Conservation (phyloP, 306 rosid genomes). For the Dalbergia cochinchinensis region DNA sequence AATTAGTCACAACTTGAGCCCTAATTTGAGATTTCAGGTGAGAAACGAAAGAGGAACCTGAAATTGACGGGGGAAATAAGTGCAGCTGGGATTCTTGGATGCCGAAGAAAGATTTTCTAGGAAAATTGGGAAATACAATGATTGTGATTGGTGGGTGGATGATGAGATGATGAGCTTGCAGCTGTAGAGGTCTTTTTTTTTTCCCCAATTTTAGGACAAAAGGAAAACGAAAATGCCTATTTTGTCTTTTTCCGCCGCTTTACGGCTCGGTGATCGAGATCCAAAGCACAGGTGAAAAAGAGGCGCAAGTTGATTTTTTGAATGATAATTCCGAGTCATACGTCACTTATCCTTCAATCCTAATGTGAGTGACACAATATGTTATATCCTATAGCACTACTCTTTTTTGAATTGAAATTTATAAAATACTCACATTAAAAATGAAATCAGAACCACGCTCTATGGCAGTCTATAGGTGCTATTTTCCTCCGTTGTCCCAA, state of each 20-base stretch:
- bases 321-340: too few relatives aligned
- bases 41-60: conserved; percentile 22
- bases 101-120: background rate
- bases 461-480: too few relatives aligned
- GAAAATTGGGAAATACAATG: background rate
- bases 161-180: background rate
- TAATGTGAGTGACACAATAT: too few relatives aligned
- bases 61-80: conserved; percentile 9
- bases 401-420: too few relatives aligned
- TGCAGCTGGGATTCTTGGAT: conserved; percentile 11
- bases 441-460: too few relatives aligned
- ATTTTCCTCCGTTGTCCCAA: too few relatives aligned
- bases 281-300: background rate
- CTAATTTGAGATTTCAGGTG: conserved; percentile 33
- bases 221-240: background rate
- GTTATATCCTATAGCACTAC: too few relatives aligned
- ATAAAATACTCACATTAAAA: too few relatives aligned
- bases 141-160: conserved; percentile 24
- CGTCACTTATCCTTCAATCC: too few relatives aligned
- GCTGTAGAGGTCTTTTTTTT: background rate
- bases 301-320: too few relatives aligned
- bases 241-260: conserved; percentile 35
- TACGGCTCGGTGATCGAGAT: conserved; percentile 28
- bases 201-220: background rate
- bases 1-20: conserved; percentile 25